Conservation (phyloP, 1,284 basidiomycete genomes). For the Irpex sp. region DNA sequence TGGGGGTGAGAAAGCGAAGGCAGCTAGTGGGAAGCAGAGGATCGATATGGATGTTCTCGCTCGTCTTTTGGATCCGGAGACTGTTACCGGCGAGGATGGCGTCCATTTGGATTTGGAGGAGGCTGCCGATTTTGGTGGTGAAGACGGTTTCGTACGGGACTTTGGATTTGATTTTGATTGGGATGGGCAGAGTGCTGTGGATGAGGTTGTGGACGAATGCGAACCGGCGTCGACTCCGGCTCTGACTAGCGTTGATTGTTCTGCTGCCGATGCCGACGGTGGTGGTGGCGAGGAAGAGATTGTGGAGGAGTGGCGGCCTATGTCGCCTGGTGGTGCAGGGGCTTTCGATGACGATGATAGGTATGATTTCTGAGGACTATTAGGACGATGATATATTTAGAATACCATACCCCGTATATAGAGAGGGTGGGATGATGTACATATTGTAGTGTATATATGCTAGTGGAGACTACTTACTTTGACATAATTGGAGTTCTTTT, state of each 20-base stretch:
- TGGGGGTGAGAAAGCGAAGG: neutral
- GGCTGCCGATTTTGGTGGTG: neutral
- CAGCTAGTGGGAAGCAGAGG: conserved; percentile 14
- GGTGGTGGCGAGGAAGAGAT: conserved; percentile 20
- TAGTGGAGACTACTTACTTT: neutral
- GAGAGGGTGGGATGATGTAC: neutral
- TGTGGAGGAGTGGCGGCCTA: conserved; percentile 35
- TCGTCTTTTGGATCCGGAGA: conserved; percentile 27
- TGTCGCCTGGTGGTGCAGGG: conserved; percentile 28
- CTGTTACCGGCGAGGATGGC: conserved; percentile 7
- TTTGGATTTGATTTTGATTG: neutral
- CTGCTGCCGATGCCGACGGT: neutral
- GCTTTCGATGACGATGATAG: conserved; percentile 22
- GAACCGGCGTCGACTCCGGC: neutral
- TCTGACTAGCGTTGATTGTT: neutral
- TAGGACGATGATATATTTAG: neutral
- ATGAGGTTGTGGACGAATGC: neutral
- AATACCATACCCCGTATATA: neutral
- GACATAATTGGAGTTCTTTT: neutral
- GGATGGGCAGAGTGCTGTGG: neutral
- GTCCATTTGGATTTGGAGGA: conserved; percentile 5
- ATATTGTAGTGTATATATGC: neutral
- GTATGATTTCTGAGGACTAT: conserved; percentile 18
- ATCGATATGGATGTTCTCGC: conserved; percentile 37
- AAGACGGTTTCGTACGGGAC: neutral